phyloP scores from a whole-genome alignment of 1,139 yeast species.

The Yamadazyma atlantica region DNA sequence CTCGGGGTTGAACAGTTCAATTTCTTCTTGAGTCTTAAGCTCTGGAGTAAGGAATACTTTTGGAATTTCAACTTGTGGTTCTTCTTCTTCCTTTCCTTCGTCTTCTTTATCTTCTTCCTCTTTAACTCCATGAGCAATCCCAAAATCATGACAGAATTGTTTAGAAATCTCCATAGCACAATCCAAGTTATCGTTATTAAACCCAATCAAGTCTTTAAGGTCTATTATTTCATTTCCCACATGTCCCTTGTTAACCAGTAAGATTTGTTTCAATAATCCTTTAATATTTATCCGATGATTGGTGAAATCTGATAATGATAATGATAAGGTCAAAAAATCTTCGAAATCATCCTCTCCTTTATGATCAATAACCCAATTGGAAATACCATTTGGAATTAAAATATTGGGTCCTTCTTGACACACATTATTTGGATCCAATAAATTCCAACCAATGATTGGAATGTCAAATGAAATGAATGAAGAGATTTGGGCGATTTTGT shows the following conservation, averaged over 20 bases:
- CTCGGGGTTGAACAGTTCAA: conserved; percentile 1
- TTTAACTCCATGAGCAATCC: conserved; percentile 14
- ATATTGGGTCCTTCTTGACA: conserved; percentile 30
- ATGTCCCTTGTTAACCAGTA: conserved; percentile 19
- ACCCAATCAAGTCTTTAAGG: conserved; percentile 14
- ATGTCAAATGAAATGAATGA: conserved; percentile 37
- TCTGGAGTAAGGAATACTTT: neutral
- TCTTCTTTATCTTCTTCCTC: conserved; percentile 6
- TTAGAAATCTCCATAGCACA: conserved; percentile 32
- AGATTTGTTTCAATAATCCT: conserved; percentile 28
- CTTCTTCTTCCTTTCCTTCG: conserved; percentile 10
- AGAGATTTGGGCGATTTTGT: conserved; percentile 30
- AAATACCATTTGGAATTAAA: conserved; percentile 40
- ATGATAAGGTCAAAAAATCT: conserved; percentile 31
- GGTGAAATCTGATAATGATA: conserved; percentile 35
- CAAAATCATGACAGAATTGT: conserved; percentile 29
- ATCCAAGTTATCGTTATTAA: conserved; percentile 29
- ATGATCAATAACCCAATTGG: conserved; percentile 26
- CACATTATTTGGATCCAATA: conserved; percentile 22
- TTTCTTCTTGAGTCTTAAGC: neutral
- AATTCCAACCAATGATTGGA: conserved; percentile 32
- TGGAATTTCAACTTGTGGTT: neutral
- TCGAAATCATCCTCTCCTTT: conserved; percentile 11
- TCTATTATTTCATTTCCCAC: conserved; percentile 14
- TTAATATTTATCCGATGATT: conserved; percentile 30